Base-by-base conservation (phyloP, 257 asterid genomes). In the Solanum bukasovii region DNA sequence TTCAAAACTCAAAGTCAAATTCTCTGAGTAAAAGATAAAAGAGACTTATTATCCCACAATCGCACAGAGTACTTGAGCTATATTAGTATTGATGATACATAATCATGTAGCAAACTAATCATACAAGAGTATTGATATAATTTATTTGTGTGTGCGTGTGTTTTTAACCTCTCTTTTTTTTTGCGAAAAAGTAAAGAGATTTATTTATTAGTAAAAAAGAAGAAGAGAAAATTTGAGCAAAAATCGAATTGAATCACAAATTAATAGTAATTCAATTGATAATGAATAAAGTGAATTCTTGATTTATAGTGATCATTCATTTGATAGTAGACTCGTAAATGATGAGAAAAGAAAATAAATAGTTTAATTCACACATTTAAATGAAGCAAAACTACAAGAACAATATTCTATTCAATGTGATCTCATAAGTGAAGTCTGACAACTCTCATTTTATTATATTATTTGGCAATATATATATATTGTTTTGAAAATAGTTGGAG, bases 181-280 rank as follows among this genome's bases (percentile, higher is more conserved):
- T 52, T 16, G 8, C 3, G 0, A 49, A 16, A 16, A 49, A 49
- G 3, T 16, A 16, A 2, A 52, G 9, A 52, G 23, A 16, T 52
- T 18, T 52, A 52, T 52, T 52, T 4, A 52, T 52, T 18, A 18
- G 63, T 52, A 13, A 49, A 13, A 6, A 6, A 52, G 18, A 52
- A 16, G 7, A 52, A 16, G 21, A 52, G 1, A 21, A 21, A 21
- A 3, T 1, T 5, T 16, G 0, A 21, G 4, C 13, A 0, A 61
- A 61, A 61, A 23, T 8, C 9, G 25, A 59, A 8, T 59, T 21
- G 27, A 61, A 9, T 21, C 68, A 23, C 27, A 61, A 61, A 21
- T 8, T 61, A 61, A 23, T 61, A 3, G 3, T 9, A 23, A 59
- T 21, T 59, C 6, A 8, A 61, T 61, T 8, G 6, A 61, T 20